A percentile compares a stretch with the other conserved stretches of the same genome.
Conservation (phyloP, 2,329 filamentous ascomycete genomes). For the Aspergillus sojae region DNA sequence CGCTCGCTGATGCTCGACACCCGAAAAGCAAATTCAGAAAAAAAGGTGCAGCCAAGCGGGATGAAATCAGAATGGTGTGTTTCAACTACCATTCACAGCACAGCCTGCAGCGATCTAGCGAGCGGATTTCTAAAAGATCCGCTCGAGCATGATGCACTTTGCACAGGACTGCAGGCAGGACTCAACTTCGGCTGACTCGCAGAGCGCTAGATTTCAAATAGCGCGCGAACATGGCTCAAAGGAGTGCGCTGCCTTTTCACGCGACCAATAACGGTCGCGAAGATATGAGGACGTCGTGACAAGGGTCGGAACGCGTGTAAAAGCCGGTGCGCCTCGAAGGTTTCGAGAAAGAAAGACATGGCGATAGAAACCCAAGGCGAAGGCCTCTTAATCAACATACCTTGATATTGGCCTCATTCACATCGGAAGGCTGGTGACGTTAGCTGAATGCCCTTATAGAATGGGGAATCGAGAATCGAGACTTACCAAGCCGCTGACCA, state of each 20-base stretch:
- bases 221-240: slow-evolving; percentile 34
- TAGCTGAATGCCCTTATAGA: slow-evolving; percentile 39
- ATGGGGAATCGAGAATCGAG: not conserved
- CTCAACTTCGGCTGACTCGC: slow-evolving; percentile 57
- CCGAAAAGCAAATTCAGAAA: slow-evolving; percentile 23
- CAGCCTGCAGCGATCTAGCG: slow-evolving; percentile 33
- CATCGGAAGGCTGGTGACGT: slow-evolving; percentile 77
- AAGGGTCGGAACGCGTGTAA: slow-evolving; percentile 33
- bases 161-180: slow-evolving; percentile 55
- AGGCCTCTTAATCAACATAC: slow-evolving; percentile 95
- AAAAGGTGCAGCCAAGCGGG: slow-evolving; percentile 27
- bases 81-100: slow-evolving; percentile 33
- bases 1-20: slow-evolving; percentile 54
- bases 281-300: slow-evolving; percentile 26
- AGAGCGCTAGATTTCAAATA: slow-evolving; percentile 29
- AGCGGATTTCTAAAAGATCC: slow-evolving; percentile 51
- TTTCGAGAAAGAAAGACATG: slow-evolving; percentile 51
- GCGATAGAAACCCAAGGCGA: slow-evolving; percentile 72
- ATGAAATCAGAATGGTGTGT: slow-evolving; percentile 23
- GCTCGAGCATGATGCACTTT: slow-evolving; percentile 33
- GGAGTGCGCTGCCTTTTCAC: slow-evolving; percentile 40
- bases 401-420: slow-evolving; percentile 97
- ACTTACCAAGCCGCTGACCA: slow-evolving; percentile 97
- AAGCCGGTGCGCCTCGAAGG: slow-evolving; percentile 42
- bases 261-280: slow-evolving; percentile 29